Base-by-base conservation (phyloP, 495 filamentous ascomycete genomes). In the Aspergillus affinis region DNA sequence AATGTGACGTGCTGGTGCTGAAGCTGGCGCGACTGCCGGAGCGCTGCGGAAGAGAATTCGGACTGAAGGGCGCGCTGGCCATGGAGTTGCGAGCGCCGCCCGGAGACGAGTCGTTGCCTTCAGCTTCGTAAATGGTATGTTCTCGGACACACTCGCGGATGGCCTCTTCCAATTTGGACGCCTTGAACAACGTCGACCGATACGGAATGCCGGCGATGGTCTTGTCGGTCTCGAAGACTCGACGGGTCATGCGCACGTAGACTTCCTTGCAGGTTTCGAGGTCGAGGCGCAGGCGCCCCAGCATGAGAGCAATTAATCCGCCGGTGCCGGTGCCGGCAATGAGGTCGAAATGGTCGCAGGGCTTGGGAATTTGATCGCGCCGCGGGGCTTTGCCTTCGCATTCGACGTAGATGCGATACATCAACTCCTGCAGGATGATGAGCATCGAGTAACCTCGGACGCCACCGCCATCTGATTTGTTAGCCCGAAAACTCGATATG, bases 211-310 rank as follows among this genome's bases (percentile, higher is more conserved):
- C 94, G 18, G 89, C 90, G 61, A 98, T 85, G 7, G 93, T 98
- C 77, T 98, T 98, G 76, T 98, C 95, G 10, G 94, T 97, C 73
- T 97, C 92, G 63, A 98, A 98, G 0, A 98, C 95, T 68, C 86
- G 87, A 64, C 88, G 86, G 45, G 94, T 98, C 82, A 98, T 90
- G 57, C 90, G 88, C 59, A 96, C 90, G 66, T 98, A 98, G 12
- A 97, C 86, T 61, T 96, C 88, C 75, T 96, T 97, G 82, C 93
- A 97, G 2, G 91, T 94, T 70, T 97, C 93, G 27, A 98, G 76
- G 66, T 98, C 92, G 65, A 98, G 82, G 49, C 94, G 88, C 65
- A 98, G 76, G 46, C 94, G 84, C 10, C 94, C 94, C 21, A 98
- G 82, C 95, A 98, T 98, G 61, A 98, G 82, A 19, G 94, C 95